Evolutionary conservation across 2,329 filamentous ascomycete genomes (phyloP), one percentile per base, ranked within the genome.

Genomic region (Arthrobotrys sinensis): DNA sequence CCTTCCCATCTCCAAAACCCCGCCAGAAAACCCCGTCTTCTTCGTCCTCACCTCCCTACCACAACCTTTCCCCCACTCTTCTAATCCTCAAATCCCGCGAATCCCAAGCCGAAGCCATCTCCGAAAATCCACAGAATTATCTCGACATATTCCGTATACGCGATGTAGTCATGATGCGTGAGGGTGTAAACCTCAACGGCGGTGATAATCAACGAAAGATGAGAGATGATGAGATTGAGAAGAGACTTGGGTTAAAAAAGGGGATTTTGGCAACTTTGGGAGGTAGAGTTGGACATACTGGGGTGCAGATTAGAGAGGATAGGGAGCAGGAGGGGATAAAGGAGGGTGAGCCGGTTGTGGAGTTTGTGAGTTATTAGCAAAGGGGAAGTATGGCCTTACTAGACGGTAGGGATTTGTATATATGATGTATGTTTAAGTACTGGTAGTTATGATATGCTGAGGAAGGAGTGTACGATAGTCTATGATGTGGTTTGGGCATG

Each of bases 101-200:
- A 36, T 38, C 21, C 14, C 62, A 69, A 38, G 14, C 46, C n/a
- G 28, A 52, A 28, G n/a, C 50, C 2, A 45, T 75, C 8, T 32
- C 45, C 24, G 32, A 64, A 28, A 46, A 28, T 8, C 76, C 76
- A 14, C 57, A 69, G n/a, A 36, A 73, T 7, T 79, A 73, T n/a
- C 48, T 79, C 38, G 70, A 73, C n/a, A 62, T 79, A n/a, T 79
- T 79, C 55, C 60, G 69, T 6, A 68, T 79, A 7, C 76, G 76
- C 6, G 76, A 79, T 34, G 69, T 79, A 11, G 70, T 79, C 8
- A 75, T 75, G 69, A 69, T 79, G 69, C 63, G 76, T 7, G 63
- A 79, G n/a, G 64, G 72, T 11, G 43, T 50, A n/a, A 76, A 68
- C 45, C 43, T 67, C 8, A 67, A 68, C 45, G 70, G 70, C 10